Evolutionary conservation across 1,139 yeast species (phyloP).

Genomic region (Hyphopichia khmerensis): DNA sequence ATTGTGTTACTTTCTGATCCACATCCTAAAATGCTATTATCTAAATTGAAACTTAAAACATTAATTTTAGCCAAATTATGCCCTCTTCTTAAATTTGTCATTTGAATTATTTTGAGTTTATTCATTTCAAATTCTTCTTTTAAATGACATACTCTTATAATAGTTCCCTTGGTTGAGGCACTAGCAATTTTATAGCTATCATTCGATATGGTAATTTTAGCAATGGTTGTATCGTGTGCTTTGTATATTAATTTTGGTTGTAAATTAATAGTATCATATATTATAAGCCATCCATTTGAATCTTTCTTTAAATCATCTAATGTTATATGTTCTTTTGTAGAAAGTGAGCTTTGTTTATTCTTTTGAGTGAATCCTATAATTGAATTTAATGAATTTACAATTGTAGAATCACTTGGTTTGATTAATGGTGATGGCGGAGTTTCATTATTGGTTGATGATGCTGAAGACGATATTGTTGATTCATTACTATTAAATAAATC

Average conservation of each 20-base stretch:
- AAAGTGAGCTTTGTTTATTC: slow-evolving; percentile 7
- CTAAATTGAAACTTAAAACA: slow-evolving; percentile 53
- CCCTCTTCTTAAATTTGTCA: slow-evolving; percentile 67
- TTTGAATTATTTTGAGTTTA: slow-evolving; percentile 22
- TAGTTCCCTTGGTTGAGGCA: slow-evolving; percentile 72
- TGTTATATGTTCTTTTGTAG: slow-evolving; percentile 15
- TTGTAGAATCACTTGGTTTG: slow-evolving; percentile 19
- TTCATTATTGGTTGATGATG: neutral
- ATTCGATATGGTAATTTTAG: slow-evolving; percentile 46
- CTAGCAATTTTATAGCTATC: slow-evolving; percentile 61
- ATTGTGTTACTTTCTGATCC: slow-evolving; percentile 68
- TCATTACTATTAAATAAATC: slow-evolving; percentile 25
- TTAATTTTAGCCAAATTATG: slow-evolving; percentile 59
- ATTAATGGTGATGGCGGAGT: slow-evolving; percentile 9
- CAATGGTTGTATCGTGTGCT: slow-evolving; percentile 56
- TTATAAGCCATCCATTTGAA: slow-evolving; percentile 42
- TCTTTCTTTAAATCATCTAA: slow-evolving; percentile 26
- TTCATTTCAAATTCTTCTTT: slow-evolving; percentile 10
- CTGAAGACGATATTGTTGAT: no score
- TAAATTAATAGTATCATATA: slow-evolving; percentile 61
- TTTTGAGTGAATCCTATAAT: slow-evolving; percentile 23
- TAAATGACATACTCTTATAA: slow-evolving; percentile 50
- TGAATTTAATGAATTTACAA: slow-evolving; percentile 9
- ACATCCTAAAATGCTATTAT: slow-evolving; percentile 56
- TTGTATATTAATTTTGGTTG: slow-evolving; percentile 56